These are phyloP conservation scores for Lindgomyces ingoldianus DNA, from an alignment of 495 filamentous ascomycete species.

Conservation along the genomic window DNA sequence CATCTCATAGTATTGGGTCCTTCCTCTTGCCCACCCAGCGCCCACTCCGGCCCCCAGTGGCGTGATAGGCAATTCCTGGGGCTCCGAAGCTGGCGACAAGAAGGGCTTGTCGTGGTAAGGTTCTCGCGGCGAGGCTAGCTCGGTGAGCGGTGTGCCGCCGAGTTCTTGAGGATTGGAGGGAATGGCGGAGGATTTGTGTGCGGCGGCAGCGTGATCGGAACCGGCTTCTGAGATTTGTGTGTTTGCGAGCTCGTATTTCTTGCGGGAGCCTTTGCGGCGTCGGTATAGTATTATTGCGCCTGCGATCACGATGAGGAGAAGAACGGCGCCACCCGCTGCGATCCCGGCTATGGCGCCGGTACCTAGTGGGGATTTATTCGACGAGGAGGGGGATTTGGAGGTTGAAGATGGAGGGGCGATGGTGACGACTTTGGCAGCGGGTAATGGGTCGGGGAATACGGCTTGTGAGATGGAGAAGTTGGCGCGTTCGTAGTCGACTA, in stretches of 20 bases:
- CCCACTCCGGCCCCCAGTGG: background rate
- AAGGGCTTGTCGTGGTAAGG: slow-evolving; percentile 9
- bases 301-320: slow-evolving; percentile 17
- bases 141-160: slow-evolving; percentile 23
- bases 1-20: slow-evolving; percentile 27
- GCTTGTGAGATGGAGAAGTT: slow-evolving; percentile 41
- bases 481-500: slow-evolving; percentile 41
- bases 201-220: background rate
- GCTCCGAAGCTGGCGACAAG: background rate
- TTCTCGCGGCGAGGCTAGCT: slow-evolving; percentile 24
- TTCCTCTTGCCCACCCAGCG: slow-evolving; percentile 10
- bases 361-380: slow-evolving; percentile 20
- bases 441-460: slow-evolving; percentile 31
- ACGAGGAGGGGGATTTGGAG: background rate
- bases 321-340: slow-evolving; percentile 29
- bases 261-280: background rate
- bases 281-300: slow-evolving; percentile 16
- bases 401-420: slow-evolving; percentile 21
- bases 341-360: slow-evolving; percentile 36
- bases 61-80: slow-evolving; percentile 24
- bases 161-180: slow-evolving; percentile 25
- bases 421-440: slow-evolving; percentile 34
- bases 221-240: slow-evolving; percentile 26
- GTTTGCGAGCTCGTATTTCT: slow-evolving; percentile 32
- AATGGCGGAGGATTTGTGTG: background rate